Percentiles rank a stretch among this genome's conserved stretches.
Evolutionary conservation across 1,284 basidiomycete species (phyloP).

Genomic region (Butyriboletus appendiculatus): DNA sequence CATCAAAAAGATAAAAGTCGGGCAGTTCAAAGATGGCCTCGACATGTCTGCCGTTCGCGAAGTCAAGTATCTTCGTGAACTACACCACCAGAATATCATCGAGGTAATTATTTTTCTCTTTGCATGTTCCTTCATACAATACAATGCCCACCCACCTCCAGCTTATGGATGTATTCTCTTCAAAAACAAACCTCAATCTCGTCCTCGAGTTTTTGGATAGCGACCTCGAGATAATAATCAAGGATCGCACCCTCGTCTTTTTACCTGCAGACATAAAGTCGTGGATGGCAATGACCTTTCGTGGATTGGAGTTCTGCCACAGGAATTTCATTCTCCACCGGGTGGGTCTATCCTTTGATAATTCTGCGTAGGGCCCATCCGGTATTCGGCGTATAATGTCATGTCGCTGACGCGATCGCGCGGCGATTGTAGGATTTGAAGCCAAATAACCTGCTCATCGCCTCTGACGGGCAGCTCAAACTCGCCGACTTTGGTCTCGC

Average conservation of each 20-base stretch:
- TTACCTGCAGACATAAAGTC: conserved; percentile 96
- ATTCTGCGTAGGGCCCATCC: conserved; percentile 7
- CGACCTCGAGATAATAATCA: conserved; percentile 97
- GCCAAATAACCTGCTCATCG: conserved; percentile 97
- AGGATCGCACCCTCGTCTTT: conserved; percentile 90
- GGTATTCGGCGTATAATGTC: conserved; percentile 3
- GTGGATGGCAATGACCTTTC: conserved; percentile 98
- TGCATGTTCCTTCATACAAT: neutral
- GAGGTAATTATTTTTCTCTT: conserved; percentile 51
- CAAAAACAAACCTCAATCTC: conserved; percentile 94
- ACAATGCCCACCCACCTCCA: conserved; percentile 35
- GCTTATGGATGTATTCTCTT: conserved; percentile 97
- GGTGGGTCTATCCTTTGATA: conserved; percentile 48
- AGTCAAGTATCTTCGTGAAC: conserved; percentile 94
- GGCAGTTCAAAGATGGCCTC: conserved; percentile 96
- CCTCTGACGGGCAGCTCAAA: conserved; percentile 90
- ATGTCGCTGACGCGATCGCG: conserved; percentile 8
- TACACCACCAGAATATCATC: conserved; percentile 95
- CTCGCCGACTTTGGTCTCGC: conserved; percentile 99
- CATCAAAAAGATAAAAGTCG: conserved; percentile 98
- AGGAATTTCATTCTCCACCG: conserved; percentile 93
- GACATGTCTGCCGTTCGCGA: conserved; percentile 99
- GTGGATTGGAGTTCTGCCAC: conserved; percentile 97
- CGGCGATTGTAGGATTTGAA: conserved; percentile 84
- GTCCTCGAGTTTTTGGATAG: conserved; percentile 97